A percentile compares a stretch with the other conserved stretches of the same genome.
These are phyloP conservation scores for Dacryopinax primogenitus DNA, from an alignment of 768 basidiomycete genomes.

Conservation along the genomic window DNA sequence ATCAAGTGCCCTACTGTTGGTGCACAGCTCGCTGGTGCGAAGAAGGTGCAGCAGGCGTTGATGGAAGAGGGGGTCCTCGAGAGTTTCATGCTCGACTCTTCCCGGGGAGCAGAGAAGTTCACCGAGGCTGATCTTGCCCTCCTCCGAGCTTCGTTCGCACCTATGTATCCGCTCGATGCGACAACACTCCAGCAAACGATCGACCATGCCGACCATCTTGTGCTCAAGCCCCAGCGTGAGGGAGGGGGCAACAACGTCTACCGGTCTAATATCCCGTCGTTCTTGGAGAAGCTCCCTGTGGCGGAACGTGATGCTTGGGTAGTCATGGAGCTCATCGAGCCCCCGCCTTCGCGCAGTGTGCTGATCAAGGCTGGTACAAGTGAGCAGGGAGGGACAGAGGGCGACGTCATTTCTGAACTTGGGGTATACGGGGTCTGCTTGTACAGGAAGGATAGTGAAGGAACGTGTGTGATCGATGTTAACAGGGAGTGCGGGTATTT, in stretches of 20 bases:
- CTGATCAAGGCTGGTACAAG: slow-evolving; percentile 56
- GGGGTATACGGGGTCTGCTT: slow-evolving; percentile 85
- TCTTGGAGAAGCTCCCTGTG: slow-evolving; percentile 49
- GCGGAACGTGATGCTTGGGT: slow-evolving; percentile 77
- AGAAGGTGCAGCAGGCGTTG: slow-evolving; percentile 88
- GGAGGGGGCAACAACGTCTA: slow-evolving; percentile 97
- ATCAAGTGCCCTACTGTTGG: slow-evolving; percentile 89
- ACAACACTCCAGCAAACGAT: slow-evolving; percentile 19
- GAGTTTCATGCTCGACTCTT: slow-evolving; percentile 41
- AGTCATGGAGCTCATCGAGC: slow-evolving; percentile 82
- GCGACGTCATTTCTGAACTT: slow-evolving; percentile 75
- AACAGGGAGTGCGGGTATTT: slow-evolving; percentile 18
- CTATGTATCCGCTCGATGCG: slow-evolving; percentile 65
- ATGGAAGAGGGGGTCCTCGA: slow-evolving; percentile 61
- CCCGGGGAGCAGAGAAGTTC: slow-evolving; percentile 22
- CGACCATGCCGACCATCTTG: slow-evolving; percentile 41
- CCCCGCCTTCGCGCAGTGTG: slow-evolving; percentile 57
- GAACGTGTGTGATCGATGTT: slow-evolving; percentile 18
- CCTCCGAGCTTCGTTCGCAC: slow-evolving; percentile 70
- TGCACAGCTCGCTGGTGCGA: slow-evolving; percentile 88
- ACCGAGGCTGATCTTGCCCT: slow-evolving; percentile 34
- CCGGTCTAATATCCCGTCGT: slow-evolving; percentile 62
- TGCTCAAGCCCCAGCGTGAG: slow-evolving; percentile 95
- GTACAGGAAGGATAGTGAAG: slow-evolving; percentile 39
- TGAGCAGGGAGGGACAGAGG: slow-evolving; percentile 37